Conservation (phyloP, 371 early-diverging fungal genomes). For the Mortierella sp. region DNA sequence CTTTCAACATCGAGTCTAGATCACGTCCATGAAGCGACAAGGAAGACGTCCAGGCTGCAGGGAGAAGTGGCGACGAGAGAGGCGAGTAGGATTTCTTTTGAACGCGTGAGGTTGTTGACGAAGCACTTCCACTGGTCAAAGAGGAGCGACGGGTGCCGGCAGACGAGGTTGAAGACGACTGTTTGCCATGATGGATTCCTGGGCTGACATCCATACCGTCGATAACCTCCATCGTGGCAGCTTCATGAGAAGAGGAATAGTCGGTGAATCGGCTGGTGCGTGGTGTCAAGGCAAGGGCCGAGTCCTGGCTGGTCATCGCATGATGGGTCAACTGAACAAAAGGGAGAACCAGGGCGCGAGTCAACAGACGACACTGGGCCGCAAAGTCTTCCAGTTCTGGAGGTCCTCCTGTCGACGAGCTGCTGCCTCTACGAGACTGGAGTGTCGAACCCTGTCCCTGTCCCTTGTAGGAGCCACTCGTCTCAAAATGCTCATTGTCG, state of each 20-base stretch:
- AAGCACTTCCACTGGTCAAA: not conserved
- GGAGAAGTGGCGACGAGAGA: not conserved
- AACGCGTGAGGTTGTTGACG: not conserved
- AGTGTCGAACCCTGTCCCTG: not conserved
- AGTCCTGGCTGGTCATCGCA: constrained; percentile 60
- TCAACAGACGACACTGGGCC: constrained; percentile 58
- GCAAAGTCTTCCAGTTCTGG: constrained; percentile 61
- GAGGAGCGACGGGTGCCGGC: constrained; percentile 9
- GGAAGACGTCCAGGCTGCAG: constrained; percentile 13
- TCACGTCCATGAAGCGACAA: constrained; percentile 27
- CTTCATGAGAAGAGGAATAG: constrained; percentile 14
- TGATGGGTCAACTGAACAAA: constrained; percentile 59
- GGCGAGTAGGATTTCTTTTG: not conserved
- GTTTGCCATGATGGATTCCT: not conserved
- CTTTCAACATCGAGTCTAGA: constrained; percentile 31
- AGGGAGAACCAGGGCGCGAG: constrained; percentile 56
- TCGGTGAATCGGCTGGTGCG: constrained; percentile 25
- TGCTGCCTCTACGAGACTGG: constrained; percentile 19
- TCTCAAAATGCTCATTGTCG: not conserved
- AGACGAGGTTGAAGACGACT: not conserved
- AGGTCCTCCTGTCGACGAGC: constrained; percentile 13
- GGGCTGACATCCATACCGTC: constrained; percentile 11
- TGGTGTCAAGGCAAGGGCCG: constrained; percentile 40
- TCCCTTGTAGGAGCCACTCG: not conserved
- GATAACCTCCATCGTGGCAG: constrained; percentile 22